Conservation (phyloP, 345 rosid genomes). For the Eucalyptus polybractea region DNA sequence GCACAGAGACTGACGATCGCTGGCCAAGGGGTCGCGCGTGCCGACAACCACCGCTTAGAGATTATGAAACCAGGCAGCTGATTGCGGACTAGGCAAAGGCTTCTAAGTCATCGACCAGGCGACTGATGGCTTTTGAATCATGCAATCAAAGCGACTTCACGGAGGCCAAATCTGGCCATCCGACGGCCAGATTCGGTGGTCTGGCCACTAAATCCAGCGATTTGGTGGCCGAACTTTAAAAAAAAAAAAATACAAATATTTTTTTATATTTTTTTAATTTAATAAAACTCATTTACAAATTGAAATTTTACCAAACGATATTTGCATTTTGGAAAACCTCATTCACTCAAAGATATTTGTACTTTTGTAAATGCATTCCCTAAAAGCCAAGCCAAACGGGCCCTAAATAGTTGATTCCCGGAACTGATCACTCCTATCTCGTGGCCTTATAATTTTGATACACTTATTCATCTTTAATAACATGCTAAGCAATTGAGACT, state of each 20-base stretch:
- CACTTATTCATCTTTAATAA: background rate
- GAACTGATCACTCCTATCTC: background rate
- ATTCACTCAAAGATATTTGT: no score
- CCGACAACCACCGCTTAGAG: accelerated
- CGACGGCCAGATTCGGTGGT: no score
- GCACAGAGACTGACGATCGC: accelerated
- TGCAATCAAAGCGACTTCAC: accelerated
- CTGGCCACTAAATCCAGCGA: accelerated
- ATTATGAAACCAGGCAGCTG: no score
- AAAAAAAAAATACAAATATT: no score
- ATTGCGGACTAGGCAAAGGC: no score
- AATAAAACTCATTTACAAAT: no score
- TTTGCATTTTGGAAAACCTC: accelerated
- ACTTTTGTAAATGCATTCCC: no score
- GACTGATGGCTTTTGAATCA: accelerated
- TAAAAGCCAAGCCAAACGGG: accelerated
- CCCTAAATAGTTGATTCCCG: background rate
- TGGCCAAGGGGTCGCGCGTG: no score
- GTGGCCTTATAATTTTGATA: background rate
- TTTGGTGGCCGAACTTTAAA: accelerated
- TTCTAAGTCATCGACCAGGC: no score
- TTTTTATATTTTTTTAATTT: no score
- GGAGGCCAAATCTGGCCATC: no score
- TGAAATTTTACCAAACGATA: no score
- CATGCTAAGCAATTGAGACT: background rate